These are phyloP conservation scores for Lepidopterella palustris DNA, from an alignment of 495 filamentous ascomycete species.

Conservation along the genomic window DNA sequence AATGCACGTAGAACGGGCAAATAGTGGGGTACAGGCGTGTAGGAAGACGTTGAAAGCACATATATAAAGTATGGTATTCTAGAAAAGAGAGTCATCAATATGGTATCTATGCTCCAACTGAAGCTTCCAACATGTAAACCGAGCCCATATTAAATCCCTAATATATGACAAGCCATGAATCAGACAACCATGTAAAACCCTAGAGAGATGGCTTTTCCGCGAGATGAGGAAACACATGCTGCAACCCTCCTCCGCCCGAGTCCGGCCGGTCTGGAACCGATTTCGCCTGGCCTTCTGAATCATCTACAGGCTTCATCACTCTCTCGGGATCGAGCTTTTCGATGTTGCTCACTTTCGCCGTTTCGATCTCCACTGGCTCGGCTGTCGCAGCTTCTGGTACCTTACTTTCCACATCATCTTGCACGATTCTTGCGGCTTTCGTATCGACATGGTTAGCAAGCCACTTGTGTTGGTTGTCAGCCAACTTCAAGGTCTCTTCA, in stretches of 20 bases:
- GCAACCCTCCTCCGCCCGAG: not conserved
- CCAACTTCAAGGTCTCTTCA: conserved; percentile 36
- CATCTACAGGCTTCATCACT: not conserved
- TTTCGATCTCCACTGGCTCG: not conserved
- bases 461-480: conserved; percentile 25
- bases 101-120: no score
- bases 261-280: not conserved
- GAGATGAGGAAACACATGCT: conserved; percentile 15
- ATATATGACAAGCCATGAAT: no score
- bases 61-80: no score
- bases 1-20: no score
- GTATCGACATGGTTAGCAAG: conserved; percentile 16
- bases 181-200: no score
- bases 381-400: not conserved
- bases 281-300: not conserved
- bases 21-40: no score
- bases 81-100: no score
- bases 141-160: no score
- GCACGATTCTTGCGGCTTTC: conserved; percentile 8
- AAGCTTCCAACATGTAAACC: no score
- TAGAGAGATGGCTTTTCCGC: conserved; percentile 13
- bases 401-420: not conserved
- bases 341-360: not conserved
- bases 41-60: no score
- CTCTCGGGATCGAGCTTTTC: not conserved